Base-by-base conservation (phyloP, 176 grass and related monocot genomes). In the Triticum timopheevii region DNA sequence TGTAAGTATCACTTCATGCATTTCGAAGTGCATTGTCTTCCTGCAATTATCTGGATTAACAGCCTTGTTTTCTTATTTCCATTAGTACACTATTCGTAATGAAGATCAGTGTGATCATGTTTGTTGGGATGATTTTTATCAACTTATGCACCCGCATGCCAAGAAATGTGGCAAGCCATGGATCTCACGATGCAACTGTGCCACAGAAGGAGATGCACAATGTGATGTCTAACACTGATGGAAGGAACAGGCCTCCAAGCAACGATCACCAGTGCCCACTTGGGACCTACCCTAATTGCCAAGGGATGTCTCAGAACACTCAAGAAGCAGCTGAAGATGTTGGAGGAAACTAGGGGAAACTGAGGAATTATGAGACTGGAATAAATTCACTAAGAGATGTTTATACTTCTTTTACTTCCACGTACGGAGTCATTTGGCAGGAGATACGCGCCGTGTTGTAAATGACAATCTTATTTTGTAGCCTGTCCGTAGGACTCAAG, bases 181-280 rank as follows among this genome's bases (percentile, higher is more conserved):
- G 9, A 69, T 76, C 35, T 49, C 6, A 77, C 3, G 4, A 22
- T 63, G 4, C 36, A 20, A 33, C 7, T 10, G n/a, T 33, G 17
- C 8, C 10, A 22, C 66, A 33, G 4, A 87, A 23, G 24, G 42
- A 83, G 59, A 58, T 45, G 15, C 66, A 44, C 19, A 90, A 1
- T 22, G 9, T 87, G 65, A 79, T 74, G 25, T 30, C 80, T 0
- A 20, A 44, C 5, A 87, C 80, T 1, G 89, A 87, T 7, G 89
- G 84, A 22, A 90, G 74, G 44, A 79, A 34, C 2, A 74, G 89
- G 16, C 80, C 89, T 74, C 89, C 89, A 1, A 74, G 89, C 74
- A 90, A 66, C 6, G 84, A 90, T 77, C 89, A 90, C 42, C 89
- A 90, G 33, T 90, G 89, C 74, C 66, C 65, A 1, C 84, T 79